A percentile compares a stretch with the other conserved stretches of the same genome.
Evolutionary conservation across 1,284 basidiomycete species (phyloP).

Genomic region (Kalmanozyma brasiliensis): DNA sequence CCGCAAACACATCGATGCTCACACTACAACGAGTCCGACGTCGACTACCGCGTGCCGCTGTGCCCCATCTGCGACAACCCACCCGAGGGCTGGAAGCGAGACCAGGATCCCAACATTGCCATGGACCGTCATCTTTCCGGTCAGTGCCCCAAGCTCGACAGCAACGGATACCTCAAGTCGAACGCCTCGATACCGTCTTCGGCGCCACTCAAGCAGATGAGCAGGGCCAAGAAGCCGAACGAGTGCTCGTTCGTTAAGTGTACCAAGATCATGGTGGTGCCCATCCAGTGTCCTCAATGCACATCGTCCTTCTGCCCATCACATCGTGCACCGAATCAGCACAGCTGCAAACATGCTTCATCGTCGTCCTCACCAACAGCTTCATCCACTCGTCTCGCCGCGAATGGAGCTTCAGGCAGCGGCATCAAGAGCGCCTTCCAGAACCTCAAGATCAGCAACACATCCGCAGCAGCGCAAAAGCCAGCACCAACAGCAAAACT

Average conservation of each 20-base stretch:
- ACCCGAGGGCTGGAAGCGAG: conserved; percentile 54
- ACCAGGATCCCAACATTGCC: conserved; percentile 61
- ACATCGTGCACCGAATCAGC: conserved; percentile 57
- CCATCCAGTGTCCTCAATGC: conserved; percentile 54
- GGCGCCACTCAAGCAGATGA: conserved; percentile 8
- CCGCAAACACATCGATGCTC: conserved; percentile 47
- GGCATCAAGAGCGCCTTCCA: conserved; percentile 35
- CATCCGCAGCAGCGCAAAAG: conserved; percentile 1
- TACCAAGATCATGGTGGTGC: conserved; percentile 61
- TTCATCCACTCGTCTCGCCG: conserved; percentile 14
- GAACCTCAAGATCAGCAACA: conserved; percentile 37
- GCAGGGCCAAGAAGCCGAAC: conserved; percentile 49
- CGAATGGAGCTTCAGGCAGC: conserved; percentile 7
- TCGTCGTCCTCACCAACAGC: conserved; percentile 22
- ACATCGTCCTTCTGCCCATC: conserved; percentile 52
- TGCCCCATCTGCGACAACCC: conserved; percentile 61
- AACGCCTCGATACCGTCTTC: conserved; percentile 4
- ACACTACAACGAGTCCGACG: conserved; percentile 12
- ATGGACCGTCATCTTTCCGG: conserved; percentile 58
- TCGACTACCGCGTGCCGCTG: conserved; percentile 55
- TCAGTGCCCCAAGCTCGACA: conserved; percentile 49
- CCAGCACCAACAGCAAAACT: conserved; percentile 5
- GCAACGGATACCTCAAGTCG: conserved; percentile 30
- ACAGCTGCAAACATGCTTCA: conserved; percentile 39
- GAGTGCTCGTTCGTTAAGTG: conserved; percentile 55